Evolutionary conservation across 177 flowering plant species (phyloP), one percentile per base, ranked within the genome.

Genomic region (Vitis hybrid): DNA sequence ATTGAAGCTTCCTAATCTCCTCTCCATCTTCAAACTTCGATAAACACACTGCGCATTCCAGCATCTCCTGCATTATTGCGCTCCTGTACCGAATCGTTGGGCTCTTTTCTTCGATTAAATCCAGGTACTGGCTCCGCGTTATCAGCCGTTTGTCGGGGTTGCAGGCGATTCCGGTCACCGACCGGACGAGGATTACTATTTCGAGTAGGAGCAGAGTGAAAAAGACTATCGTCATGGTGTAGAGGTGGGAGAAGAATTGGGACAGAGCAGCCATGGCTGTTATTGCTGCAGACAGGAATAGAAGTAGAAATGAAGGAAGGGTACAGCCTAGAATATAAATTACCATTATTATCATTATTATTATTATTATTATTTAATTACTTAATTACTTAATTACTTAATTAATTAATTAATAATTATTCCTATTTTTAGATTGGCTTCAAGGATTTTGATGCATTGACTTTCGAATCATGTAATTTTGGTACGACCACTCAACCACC

Each of bases 11-110:
- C 71, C 90, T 57, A 1, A 82, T 56, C 45, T 71, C 70, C 2
- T 85, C 86, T 1, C 84, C 86, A 20, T 81, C 81, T 63, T 78
- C 80, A 26, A 80, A 68, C 16, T 60, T 68, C 4, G 80, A 77
- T 20, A 82, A 68, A 49, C 85, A 82, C 1, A 82, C 80, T 2
- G 75, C 29, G 55, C 85, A 82, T 2, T 71, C 76, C 4, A 18
- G 10, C 2, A 60, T 15, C 6, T 61, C 52, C 2, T 50, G 14
- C 56, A 14, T 14, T 11, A n/a, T 3, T 16, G 3, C 18, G 67
- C 29, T 12, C 11, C 39, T 26, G 76, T 64, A 82, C 10, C 31
- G 63, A 10, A 51, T 56, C 7, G 81, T 69, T 2, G 85, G 85
- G 53, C 67, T 65, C 5, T 55, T 71, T 7, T 73, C 67, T 55